Evolutionary conservation across 2,329 filamentous ascomycete genomes (phyloP), one percentile per base, ranked within the genome.

Genomic region (Aureobasidium melanogenum): DNA sequence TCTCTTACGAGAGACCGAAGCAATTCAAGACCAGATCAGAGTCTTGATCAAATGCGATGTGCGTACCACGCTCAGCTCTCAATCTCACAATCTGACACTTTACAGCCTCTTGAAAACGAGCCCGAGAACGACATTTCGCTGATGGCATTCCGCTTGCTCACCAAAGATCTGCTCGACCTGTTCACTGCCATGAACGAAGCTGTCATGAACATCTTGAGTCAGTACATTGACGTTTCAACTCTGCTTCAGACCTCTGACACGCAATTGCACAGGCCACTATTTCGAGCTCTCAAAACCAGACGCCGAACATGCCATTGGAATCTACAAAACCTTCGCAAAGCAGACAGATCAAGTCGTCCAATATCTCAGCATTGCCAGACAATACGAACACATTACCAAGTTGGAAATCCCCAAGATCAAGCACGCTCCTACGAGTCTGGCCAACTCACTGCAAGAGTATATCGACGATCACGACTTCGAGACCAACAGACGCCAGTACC

Each of bases 201-300:
- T 52, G 89, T 96, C 71, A 99, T 99, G 76, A 97, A 96, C 74
- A 91, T 99, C 63, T 79, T 99, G 62, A 91, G 93, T 95, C 79
- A 66, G 84, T 70, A 22, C n/a, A 9, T 19, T 14, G 8, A 12
- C 32, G 52, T 44, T 32, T 43, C 28, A n/a, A 22, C 32, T 24
- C 43, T 32, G 22, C 22, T 54, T 12, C 34, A 19, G 7, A 22
- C 10, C 61, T 63, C 62, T 64, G 17, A 50, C 71, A 30, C 65
- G 10, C 46, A 26, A n/a, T 6, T 51, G 34, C 60, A 24, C 65
- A 95, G 91, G 94, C 68, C 90, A 95, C 74, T 99, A 97, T 75
- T 99, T 99, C 69, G 94, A 99, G 77, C 93, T 99, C 88, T 97
- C 94, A 55, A 90, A 89, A 70, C 82, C 89, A 28, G 94, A 99